Conservation (phyloP, 1,284 basidiomycete genomes). For the Ganoderma sinense region DNA sequence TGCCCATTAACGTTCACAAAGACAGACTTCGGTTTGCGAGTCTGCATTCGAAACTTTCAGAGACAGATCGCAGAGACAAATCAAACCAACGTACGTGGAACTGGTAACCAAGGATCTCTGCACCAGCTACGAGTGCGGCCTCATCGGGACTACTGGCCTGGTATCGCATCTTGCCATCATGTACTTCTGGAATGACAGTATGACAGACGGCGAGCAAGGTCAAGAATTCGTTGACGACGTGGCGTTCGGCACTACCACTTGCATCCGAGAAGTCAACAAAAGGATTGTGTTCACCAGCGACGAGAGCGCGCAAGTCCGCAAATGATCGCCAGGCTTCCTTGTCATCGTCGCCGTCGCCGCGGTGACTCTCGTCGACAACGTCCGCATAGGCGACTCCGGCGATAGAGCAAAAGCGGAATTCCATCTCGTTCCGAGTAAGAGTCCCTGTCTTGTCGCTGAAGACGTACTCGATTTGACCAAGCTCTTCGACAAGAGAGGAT, state of each 20-base stretch:
- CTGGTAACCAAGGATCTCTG: constrained; percentile 91
- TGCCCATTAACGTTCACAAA: constrained; percentile 85
- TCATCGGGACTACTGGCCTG: constrained; percentile 99
- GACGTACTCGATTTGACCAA: constrained; percentile 98
- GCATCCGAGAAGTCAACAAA: constrained; percentile 53
- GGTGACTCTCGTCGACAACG: constrained; percentile 83
- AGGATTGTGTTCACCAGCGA: constrained; percentile 60
- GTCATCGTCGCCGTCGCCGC: constrained; percentile 66
- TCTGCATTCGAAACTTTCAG: constrained; percentile 53
- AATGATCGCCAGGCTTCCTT: constrained; percentile 83
- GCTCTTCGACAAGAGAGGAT: constrained; percentile 96
- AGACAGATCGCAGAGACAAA: background rate
- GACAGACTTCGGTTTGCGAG: constrained; percentile 94
- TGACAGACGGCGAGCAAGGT: constrained; percentile 95
- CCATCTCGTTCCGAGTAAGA: constrained; percentile 98
- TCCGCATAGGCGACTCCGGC: constrained; percentile 92
- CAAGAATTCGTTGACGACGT: constrained; percentile 86
- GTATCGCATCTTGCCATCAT: constrained; percentile 86
- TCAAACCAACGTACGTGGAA: constrained; percentile 79
- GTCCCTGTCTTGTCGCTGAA: constrained; percentile 99
- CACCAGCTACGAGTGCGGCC: constrained; percentile 94
- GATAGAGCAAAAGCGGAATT: constrained; percentile 92
- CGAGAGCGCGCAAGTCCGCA: constrained; percentile 67
- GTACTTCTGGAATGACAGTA: constrained; percentile 97
- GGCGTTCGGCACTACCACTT: constrained; percentile 49